Evolutionary conservation across 2,329 filamentous ascomycete genomes (phyloP).

Genomic region (Phyllachora maydis): DNA sequence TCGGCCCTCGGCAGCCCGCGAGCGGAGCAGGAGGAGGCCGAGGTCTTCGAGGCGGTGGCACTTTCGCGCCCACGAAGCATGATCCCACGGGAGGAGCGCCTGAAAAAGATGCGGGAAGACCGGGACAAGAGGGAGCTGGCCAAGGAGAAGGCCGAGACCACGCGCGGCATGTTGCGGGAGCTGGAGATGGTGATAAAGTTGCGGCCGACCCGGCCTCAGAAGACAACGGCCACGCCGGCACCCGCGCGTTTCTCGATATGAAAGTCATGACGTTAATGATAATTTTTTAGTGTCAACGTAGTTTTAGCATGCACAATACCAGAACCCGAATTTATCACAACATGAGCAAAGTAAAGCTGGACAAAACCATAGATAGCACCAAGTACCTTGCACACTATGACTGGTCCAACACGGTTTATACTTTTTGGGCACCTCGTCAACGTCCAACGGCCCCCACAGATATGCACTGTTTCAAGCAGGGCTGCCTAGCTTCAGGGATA

Average conservation of each 20-base stretch:
- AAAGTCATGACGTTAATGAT: constrained; percentile 7
- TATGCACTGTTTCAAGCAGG: no score
- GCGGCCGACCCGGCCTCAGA: constrained; percentile 15
- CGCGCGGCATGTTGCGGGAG: constrained; percentile 77
- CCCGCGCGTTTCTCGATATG: constrained; percentile 20
- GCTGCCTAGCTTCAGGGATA: no score
- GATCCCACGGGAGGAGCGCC: constrained; percentile 69
- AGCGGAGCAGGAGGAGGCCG: constrained; percentile 45
- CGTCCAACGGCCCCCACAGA: no score
- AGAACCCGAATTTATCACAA: no score
- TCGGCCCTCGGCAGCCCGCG: constrained; percentile 28
- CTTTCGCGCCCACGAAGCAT: constrained; percentile 45
- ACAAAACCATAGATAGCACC: no score
- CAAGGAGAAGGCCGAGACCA: constrained; percentile 60
- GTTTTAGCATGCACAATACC: no score
- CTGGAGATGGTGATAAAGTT: constrained; percentile 70
- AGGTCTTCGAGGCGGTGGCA: constrained; percentile 84
- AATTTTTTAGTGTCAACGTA: no score
- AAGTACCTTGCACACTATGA: no score
- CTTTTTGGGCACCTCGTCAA: no score
- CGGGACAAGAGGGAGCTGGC: constrained; percentile 51
- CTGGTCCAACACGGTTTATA: no score
- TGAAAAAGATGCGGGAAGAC: constrained; percentile 75
- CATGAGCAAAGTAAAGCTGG: no score
- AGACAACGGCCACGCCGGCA: constrained; percentile 12